These are phyloP conservation scores for Jackrogersella minutella DNA, from an alignment of 495 filamentous ascomycete species.

Conservation along the genomic window DNA sequence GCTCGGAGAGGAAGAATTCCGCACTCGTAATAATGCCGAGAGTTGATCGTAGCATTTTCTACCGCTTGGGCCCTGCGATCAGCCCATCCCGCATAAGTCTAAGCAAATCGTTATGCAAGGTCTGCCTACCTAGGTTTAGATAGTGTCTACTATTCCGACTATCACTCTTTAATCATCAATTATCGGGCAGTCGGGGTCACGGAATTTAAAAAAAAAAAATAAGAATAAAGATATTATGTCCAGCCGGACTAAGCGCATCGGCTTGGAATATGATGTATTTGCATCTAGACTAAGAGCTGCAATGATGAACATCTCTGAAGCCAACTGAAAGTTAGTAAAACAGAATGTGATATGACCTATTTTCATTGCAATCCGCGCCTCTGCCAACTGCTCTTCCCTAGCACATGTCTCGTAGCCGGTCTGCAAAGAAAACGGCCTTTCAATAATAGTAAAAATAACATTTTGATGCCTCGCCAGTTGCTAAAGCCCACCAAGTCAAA, in stretches of 20 bases:
- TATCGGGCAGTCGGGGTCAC: background rate
- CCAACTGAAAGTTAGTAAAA: slow-evolving; percentile 15
- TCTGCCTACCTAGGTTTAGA: background rate
- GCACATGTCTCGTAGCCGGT: slow-evolving; percentile 18
- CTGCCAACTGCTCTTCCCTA: slow-evolving; percentile 1
- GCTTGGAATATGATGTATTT: slow-evolving; percentile 19
- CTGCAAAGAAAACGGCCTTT: slow-evolving; percentile 17
- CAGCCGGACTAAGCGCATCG: background rate
- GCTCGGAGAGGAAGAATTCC: background rate
- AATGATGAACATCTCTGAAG: slow-evolving; percentile 5
- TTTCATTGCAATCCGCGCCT: slow-evolving; percentile 5
- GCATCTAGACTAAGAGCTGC: slow-evolving; percentile 17
- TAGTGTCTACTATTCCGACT: slow-evolving; percentile 6
- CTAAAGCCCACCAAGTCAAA: slow-evolving; percentile 4
- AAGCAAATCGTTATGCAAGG: slow-evolving; percentile 12
- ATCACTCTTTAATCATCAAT: background rate
- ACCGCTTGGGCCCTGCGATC: slow-evolving; percentile 27
- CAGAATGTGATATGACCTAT: background rate
- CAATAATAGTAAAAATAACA: slow-evolving; percentile 23
- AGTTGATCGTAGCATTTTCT: background rate
- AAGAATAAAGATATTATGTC: no score
- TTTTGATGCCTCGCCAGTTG: slow-evolving; percentile 30
- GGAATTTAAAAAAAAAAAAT: background rate
- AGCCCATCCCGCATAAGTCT: slow-evolving; percentile 19
- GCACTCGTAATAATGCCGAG: background rate